Evolutionary conservation across 768 basidiomycete species (phyloP), one percentile per base, ranked within the genome.

Genomic region (Russula virescens): DNA sequence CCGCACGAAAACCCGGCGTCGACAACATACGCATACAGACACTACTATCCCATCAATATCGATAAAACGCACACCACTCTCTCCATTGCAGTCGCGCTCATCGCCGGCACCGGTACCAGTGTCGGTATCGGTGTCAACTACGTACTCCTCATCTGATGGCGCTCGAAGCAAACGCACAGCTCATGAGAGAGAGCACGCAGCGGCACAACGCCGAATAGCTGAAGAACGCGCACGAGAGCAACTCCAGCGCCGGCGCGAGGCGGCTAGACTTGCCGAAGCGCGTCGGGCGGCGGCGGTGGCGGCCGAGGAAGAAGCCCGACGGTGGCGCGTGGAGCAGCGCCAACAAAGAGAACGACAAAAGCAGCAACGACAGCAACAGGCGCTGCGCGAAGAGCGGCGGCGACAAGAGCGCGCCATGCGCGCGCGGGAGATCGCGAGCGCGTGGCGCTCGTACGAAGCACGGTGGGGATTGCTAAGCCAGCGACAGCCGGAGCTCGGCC

Each of bases 381-480:
- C 77, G 25, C 82, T 83, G 50, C 77, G 75, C 48, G 83, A 85
- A 69, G 73, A 75, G 68, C 71, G 75, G 67, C 74, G 71, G 45
- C 72, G 79, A 28, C 18, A 28, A 40, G 81, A 84, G 67, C 76
- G 78, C 66, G 71, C 73, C 49, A 73, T 73, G 70, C 71, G 71
- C 43, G 64, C 70, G 56, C 76, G 76, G 62, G 71, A 73, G 64
- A 73, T 73, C 66, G 74, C 71, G 66, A 69, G 59, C 67, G 68
- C 61, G 70, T 76, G 69, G 70, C 64, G 54, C 63, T 71, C 51
- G n/a, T 65, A 65, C 73, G 67, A 70, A 79, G 82, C 62, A 68
- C 76, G 77, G 49, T 81, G 80, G 69, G 61, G 77, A 6, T 77
- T 83, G 34, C 81, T 83, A 4, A 89, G 87, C 87, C 68, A 74